These are phyloP conservation scores for Handroanthus guayacan DNA, from an alignment of 257 asterid genomes.

Conservation along the genomic window DNA sequence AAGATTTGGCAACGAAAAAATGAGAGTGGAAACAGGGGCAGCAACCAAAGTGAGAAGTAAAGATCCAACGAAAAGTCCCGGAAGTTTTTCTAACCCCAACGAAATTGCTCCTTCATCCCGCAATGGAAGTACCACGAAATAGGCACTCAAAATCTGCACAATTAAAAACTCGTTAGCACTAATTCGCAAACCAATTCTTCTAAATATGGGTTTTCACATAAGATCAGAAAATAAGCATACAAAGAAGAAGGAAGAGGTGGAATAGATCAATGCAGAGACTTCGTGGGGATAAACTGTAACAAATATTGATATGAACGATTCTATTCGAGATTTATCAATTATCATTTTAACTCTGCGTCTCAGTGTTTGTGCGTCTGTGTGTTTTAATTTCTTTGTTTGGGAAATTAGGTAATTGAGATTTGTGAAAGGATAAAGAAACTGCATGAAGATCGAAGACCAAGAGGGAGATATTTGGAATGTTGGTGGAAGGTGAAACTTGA, in stretches of 20 bases:
- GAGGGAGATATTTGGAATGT: not conserved
- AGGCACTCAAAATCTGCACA: slow-evolving; percentile 91
- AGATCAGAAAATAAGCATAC: slow-evolving; percentile 46
- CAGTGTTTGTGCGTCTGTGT: not conserved
- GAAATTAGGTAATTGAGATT: slow-evolving; percentile 1
- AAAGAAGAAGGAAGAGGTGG: slow-evolving; percentile 85
- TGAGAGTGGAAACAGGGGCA: slow-evolving; percentile 90
- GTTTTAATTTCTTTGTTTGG: not conserved
- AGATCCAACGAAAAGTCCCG: slow-evolving; percentile 86
- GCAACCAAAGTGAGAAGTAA: slow-evolving; percentile 86
- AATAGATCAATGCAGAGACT: slow-evolving; percentile 68
- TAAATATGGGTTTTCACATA: not conserved
- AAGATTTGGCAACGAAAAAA: slow-evolving; percentile 91
- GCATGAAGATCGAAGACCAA: slow-evolving; percentile 32
- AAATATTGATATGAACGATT: slow-evolving; percentile 67
- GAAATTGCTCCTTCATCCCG: slow-evolving; percentile 99
- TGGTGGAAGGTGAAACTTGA: slow-evolving; percentile 23
- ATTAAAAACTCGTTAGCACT: slow-evolving; percentile 1
- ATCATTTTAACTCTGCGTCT: slow-evolving; percentile 40
- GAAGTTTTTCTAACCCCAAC: slow-evolving; percentile 80
- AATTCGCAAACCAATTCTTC: not conserved
- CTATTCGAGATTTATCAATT: slow-evolving; percentile 67
- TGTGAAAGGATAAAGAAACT: slow-evolving; percentile 15
- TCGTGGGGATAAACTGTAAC: slow-evolving; percentile 89
- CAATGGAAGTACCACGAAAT: slow-evolving; percentile 94